Evolutionary conservation across 768 basidiomycete species (phyloP).

Genomic region (Lactifluus volemus): DNA sequence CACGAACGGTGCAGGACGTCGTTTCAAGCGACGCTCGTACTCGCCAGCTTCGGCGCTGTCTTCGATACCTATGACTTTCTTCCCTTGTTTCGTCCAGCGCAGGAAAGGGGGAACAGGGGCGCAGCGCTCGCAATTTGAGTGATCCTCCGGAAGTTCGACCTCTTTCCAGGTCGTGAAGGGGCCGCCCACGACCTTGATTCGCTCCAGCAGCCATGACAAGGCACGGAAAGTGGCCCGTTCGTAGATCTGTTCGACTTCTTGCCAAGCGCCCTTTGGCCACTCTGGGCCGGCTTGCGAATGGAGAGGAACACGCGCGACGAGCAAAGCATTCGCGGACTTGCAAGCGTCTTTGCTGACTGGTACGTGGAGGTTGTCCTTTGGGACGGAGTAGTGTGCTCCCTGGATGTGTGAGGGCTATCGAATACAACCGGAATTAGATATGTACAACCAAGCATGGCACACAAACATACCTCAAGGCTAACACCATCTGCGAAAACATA

Average conservation of each 20-base stretch:
- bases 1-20: conserved; percentile 77
- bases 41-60: conserved; percentile 80
- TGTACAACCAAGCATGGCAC: neutral
- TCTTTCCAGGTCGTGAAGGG: conserved; percentile 60
- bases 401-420: conserved; percentile 23
- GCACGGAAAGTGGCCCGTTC: conserved; percentile 75
- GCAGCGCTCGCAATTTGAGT: conserved; percentile 64
- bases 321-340: conserved; percentile 62
- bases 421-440: neutral
- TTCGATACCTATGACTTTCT: conserved; percentile 60
- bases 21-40: conserved; percentile 83
- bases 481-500: conserved; percentile 52
- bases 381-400: conserved; percentile 61
- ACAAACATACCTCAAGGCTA: conserved; percentile 42
- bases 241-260: conserved; percentile 77
- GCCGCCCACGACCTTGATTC: conserved; percentile 66
- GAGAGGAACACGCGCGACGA: conserved; percentile 70
- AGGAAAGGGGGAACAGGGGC: conserved; percentile 72
- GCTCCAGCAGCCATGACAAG: conserved; percentile 81
- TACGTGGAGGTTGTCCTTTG: conserved; percentile 43
- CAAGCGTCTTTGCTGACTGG: conserved; percentile 54
- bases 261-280: conserved; percentile 71
- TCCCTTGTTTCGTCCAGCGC: conserved; percentile 59
- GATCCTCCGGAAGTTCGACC: conserved; percentile 36
- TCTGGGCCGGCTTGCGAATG: conserved; percentile 60